Percentiles rank a stretch among this genome's conserved stretches.
These are phyloP conservation scores for Phytophthora lateralis DNA, from an alignment of 352 stramenopile genomes.

Conservation along the genomic window DNA sequence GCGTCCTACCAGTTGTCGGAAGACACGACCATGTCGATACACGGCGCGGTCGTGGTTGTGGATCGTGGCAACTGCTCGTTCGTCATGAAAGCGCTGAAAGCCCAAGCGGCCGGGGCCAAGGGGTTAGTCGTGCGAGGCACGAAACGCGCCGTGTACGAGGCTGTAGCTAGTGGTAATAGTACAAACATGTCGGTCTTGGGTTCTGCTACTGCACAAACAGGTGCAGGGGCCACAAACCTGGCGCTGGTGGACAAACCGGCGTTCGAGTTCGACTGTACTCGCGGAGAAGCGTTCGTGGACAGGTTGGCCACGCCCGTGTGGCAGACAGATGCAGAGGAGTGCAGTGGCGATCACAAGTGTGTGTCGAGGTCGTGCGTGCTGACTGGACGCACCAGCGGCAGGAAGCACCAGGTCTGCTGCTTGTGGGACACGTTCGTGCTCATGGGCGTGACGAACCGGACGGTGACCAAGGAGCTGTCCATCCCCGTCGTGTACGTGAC, in stretches of 20 bases:
- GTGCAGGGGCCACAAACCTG: not conserved
- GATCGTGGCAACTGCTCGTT: constrained; percentile 84
- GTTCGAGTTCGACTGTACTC: constrained; percentile 77
- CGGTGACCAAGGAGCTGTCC: constrained; percentile 38
- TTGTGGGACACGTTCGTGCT: constrained; percentile 82
- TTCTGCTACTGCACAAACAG: not conserved
- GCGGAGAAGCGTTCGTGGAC: constrained; percentile 61
- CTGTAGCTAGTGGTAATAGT: constrained; percentile 50
- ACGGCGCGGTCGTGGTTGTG: constrained; percentile 54
- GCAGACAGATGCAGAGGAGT: constrained; percentile 50
- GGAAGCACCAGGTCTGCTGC: constrained; percentile 68
- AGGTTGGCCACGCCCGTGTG: constrained; percentile 46
- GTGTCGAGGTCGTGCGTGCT: constrained; percentile 61
- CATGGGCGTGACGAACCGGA: constrained; percentile 67
- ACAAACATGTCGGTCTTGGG: constrained; percentile 23
- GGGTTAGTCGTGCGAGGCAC: constrained; percentile 67
- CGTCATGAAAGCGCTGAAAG: constrained; percentile 58
- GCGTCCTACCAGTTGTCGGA: constrained; percentile 30
- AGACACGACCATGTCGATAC: constrained; percentile 8
- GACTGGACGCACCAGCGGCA: constrained; percentile 42
- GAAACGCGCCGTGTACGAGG: constrained; percentile 62
- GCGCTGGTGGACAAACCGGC: constrained; percentile 31
- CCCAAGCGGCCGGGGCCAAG: constrained; percentile 57
- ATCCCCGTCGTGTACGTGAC: constrained; percentile 79
- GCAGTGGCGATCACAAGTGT: constrained; percentile 41